Percentiles rank a stretch among this genome's conserved stretches.
phyloP scores from a whole-genome alignment of 495 filamentous ascomycete genomes.

The Articulospora tetracladia region DNA sequence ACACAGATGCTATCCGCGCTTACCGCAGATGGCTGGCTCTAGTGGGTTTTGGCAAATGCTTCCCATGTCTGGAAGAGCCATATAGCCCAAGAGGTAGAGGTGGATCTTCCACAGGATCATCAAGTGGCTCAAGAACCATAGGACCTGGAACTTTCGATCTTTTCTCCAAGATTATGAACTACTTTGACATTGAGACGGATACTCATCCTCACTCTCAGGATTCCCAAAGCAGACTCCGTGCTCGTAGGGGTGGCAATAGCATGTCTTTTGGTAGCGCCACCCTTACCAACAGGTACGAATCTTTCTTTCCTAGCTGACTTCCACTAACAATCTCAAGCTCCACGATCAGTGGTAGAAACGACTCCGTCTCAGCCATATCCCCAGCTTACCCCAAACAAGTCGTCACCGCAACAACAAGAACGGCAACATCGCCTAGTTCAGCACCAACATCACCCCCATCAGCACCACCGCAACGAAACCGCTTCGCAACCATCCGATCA shows the following conservation, averaged over 20 bases:
- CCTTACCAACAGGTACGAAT: not conserved
- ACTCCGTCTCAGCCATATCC: not conserved
- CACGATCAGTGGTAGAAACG: not conserved
- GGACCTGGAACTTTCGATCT: not conserved
- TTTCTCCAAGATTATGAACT: conserved; percentile 1
- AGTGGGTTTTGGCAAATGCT: conserved; percentile 46
- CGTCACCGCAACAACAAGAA: not conserved
- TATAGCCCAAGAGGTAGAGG: not conserved
- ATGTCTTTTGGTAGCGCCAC: not conserved
- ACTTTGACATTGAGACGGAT: not conserved
- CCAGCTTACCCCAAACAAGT: not conserved
- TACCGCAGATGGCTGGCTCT: conserved; percentile 56
- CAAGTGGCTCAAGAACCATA: not conserved
- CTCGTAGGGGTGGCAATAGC: not conserved
- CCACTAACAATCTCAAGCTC: not conserved
- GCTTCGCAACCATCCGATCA: not conserved
- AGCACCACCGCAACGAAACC: not conserved
- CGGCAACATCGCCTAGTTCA: too few relatives aligned
- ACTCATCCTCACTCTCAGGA: too few relatives aligned
- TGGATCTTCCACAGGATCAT: not conserved
- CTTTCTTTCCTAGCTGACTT: not conserved
- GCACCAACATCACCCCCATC: not conserved
- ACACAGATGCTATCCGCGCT: conserved; percentile 67
- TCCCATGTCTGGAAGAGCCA: conserved; percentile 32
- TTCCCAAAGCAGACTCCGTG: not conserved